phyloP scores from a whole-genome alignment of 2,329 filamentous ascomycete species.

The Parascedosporium putredinis region DNA sequence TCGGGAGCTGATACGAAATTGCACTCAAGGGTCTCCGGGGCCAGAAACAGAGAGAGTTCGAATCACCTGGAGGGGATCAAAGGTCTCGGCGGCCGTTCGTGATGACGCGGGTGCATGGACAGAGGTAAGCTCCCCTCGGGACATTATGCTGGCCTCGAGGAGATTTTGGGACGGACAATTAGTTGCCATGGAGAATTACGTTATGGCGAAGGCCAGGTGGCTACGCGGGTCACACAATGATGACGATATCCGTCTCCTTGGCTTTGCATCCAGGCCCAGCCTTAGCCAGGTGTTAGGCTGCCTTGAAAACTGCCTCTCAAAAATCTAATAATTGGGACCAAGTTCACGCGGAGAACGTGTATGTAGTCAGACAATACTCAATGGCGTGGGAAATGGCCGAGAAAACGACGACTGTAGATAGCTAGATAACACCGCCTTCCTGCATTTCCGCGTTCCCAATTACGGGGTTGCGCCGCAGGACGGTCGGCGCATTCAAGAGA shows the following conservation, averaged over 20 bases:
- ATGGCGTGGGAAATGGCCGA: no score
- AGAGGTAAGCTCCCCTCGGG: not conserved
- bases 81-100: not conserved
- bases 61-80: not conserved
- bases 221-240: not conserved
- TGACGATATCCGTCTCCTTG: not conserved
- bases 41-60: not conserved
- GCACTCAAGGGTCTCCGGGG: not conserved
- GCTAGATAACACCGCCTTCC: no score
- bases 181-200: not conserved
- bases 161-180: not conserved
- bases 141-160: not conserved
- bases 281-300: not conserved
- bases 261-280: not conserved
- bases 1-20: not conserved
- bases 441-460: no score
- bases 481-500: no score
- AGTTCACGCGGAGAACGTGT: not conserved
- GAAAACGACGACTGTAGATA: no score
- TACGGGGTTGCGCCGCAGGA: no score
- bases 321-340: not conserved
- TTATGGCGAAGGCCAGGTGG: not conserved
- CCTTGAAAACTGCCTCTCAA: no score
- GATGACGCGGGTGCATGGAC: not conserved
- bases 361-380: no score